Conservation (phyloP, 352 stramenopile genomes). For the Globisporangium cederbergense region DNA sequence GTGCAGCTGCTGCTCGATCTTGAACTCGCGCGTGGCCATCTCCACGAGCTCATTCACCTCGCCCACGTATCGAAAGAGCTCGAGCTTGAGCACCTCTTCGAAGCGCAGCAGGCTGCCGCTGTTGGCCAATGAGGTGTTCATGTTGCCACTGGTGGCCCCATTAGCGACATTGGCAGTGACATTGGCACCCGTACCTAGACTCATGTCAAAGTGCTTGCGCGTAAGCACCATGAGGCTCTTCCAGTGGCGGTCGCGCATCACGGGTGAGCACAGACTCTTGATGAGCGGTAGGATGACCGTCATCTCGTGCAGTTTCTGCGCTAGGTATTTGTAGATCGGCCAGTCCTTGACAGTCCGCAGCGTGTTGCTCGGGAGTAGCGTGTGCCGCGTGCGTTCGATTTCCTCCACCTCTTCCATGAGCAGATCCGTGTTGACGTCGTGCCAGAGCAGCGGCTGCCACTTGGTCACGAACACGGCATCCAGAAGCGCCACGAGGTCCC, state of each 20-base stretch:
- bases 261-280: slow-evolving; percentile 84
- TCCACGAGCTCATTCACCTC: slow-evolving; percentile 95
- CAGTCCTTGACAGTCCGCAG: slow-evolving; percentile 80
- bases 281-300: slow-evolving; percentile 87
- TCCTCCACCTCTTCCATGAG: slow-evolving; percentile 90
- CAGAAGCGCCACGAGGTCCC: slow-evolving; percentile 91
- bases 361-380: slow-evolving; percentile 46
- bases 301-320: slow-evolving; percentile 92
- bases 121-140: not conserved
- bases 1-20: slow-evolving; percentile 95
- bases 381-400: slow-evolving; percentile 52
- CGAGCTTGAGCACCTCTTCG: slow-evolving; percentile 91
- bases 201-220: slow-evolving; percentile 84
- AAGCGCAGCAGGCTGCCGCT: slow-evolving; percentile 69
- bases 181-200: slow-evolving; percentile 8
- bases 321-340: slow-evolving; percentile 90
- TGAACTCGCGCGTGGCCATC: slow-evolving; percentile 94
- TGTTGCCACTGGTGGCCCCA: not conserved
- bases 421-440: slow-evolving; percentile 83
- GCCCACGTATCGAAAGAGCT: slow-evolving; percentile 90
- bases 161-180: slow-evolving; percentile 2
- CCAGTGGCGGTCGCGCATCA: slow-evolving; percentile 89
- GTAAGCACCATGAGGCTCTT: slow-evolving; percentile 85
- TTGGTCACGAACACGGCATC: slow-evolving; percentile 63
- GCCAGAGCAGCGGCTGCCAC: slow-evolving; percentile 89